Percentiles rank a stretch among this genome's conserved stretches.
Evolutionary conservation across 257 asterid genomes (phyloP).

Genomic region (Agastache rugosa): DNA sequence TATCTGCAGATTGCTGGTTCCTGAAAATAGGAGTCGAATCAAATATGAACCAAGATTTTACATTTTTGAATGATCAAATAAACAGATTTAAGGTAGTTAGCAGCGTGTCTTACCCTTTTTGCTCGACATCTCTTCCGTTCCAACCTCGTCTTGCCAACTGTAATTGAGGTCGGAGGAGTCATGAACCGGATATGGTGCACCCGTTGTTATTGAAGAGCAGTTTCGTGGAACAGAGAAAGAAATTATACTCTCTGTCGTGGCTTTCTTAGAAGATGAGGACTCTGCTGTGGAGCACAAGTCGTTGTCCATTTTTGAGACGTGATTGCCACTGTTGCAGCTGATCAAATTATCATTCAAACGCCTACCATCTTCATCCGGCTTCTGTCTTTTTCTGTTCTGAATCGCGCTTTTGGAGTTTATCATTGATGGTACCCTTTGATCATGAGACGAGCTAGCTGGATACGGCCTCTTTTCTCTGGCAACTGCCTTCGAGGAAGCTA

Average conservation of each 20-base stretch:
- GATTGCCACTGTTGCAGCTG: conserved; percentile 34
- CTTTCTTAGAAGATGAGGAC: conserved; percentile 66
- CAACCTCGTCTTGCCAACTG: conserved; percentile 47
- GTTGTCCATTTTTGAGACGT: conserved; percentile 46
- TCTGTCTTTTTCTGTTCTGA: conserved; percentile 55
- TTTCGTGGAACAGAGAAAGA: conserved; percentile 64
- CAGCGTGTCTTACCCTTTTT: conserved; percentile 45
- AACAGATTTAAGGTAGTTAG: neutral
- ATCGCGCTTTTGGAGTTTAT: conserved; percentile 32
- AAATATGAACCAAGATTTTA: neutral
- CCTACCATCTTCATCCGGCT: conserved; percentile 44
- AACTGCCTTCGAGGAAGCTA: conserved; percentile 41
- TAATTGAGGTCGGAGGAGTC: conserved; percentile 46
- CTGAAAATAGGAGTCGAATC: conserved; percentile 31
- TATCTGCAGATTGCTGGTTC: conserved; percentile 25
- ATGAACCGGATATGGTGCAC: conserved; percentile 34
- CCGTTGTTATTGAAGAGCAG: conserved; percentile 38
- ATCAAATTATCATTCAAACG: conserved; percentile 35
- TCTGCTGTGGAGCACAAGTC: conserved; percentile 92
- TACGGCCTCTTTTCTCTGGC: conserved; percentile 43
- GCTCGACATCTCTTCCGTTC: conserved; percentile 51
- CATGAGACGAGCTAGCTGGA: conserved; percentile 71
- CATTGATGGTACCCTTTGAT: conserved; percentile 86
- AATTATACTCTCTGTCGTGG: conserved; percentile 43
- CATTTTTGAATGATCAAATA: neutral